Evolutionary conservation across 306 rosid genomes (phyloP), one percentile per base, ranked within the genome.

Genomic region (Ochetophila trinervis): DNA sequence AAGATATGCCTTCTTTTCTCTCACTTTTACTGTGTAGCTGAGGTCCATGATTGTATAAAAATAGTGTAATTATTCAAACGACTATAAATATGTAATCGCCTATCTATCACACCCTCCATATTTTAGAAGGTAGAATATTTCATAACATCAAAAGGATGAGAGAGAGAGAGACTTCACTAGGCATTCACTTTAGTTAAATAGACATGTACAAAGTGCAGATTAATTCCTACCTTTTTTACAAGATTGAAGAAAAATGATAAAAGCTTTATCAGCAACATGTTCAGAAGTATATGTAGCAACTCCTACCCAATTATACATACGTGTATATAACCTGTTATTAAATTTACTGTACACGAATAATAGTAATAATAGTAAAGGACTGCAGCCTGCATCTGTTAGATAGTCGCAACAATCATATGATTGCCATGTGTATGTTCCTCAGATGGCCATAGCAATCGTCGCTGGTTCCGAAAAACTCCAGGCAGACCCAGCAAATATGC

Each of bases 401-500:
- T 10, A 10, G 45, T 40, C 45, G 8, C 45, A 40, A 12, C 15
- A 40, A 7, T 88, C 74, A 89, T 24, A 86, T 68, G 62, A 80
- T 65, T 37, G 90, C 53, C 79, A 61, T 11, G 78, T 93, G 97
- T 47, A 88, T 74, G 56, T 24, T 67, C 78, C 96, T 80, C 78
- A 93, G 60, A 78, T 93, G 99, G 60, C 44, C 47, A 58, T 93
- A 93, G 69, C 99, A 93, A 14, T 81, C 91, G 14, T 93, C 79
- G 58, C 97, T 72, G 63, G 63, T 75, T 35, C 34, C 63, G 16
- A 74, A 90, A 76, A 61, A 56, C 32, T 75, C 94, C 80, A 93
- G 75, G 76, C 97, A 94, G 54, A 70, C 94, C 97, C 97, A 94
- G 79, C 99, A 94, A 5, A 94, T 84, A 70, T 94, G 99, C 54